These are phyloP conservation scores for Pilatotrama ljubarskyi DNA, from an alignment of 768 basidiomycete genomes.

Conservation along the genomic window DNA sequence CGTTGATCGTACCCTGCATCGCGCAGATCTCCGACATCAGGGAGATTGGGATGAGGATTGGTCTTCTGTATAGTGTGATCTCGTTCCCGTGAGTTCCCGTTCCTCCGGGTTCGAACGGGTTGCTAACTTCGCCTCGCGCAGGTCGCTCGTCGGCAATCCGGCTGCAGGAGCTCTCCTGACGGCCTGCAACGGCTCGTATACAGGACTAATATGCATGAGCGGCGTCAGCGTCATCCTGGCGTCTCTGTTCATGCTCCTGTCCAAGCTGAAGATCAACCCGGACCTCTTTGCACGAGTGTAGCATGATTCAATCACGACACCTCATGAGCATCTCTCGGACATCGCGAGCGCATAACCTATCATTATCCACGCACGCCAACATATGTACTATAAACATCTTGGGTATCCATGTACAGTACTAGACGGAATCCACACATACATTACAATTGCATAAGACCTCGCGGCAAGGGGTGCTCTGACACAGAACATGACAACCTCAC, in stretches of 20 bases:
- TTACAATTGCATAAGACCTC: too few species aligned
- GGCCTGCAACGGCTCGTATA: constrained; percentile 44
- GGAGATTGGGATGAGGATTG: constrained; percentile 63
- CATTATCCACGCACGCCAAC: not conserved
- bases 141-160: constrained; percentile 65
- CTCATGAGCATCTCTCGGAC: not conserved
- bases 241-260: constrained; percentile 53
- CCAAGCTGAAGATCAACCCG: constrained; percentile 28
- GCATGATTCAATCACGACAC: not conserved
- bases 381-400: not conserved
- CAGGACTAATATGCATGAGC: constrained; percentile 56
- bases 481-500: not conserved
- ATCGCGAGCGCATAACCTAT: not conserved
- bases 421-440: too few species aligned
- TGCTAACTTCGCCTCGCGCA: constrained; percentile 26
- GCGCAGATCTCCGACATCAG: constrained; percentile 63
- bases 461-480: too few species aligned
- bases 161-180: constrained; percentile 58
- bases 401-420: not conserved
- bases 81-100: constrained; percentile 62
- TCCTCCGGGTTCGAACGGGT: not conserved
- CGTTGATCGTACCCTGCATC: constrained; percentile 65
- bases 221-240: constrained; percentile 61
- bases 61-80: constrained; percentile 61
- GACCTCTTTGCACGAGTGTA: constrained; percentile 16